Base-by-base conservation (phyloP, 2,329 filamentous ascomycete genomes). In the Chrysosporium keratinophilum region DNA sequence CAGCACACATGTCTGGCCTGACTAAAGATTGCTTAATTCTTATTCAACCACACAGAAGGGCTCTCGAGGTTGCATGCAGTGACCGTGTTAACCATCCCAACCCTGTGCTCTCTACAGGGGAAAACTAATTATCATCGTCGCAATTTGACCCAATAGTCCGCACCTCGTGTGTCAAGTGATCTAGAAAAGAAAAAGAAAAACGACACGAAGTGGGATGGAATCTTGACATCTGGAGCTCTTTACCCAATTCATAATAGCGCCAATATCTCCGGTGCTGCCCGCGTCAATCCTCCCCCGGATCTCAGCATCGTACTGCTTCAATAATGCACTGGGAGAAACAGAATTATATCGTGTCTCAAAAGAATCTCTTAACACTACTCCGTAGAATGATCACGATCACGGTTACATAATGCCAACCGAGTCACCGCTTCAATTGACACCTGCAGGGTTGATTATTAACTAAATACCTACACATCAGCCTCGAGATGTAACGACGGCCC, bases 121-220 rank as follows among this genome's bases (percentile, higher is more conserved):
- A n/a, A n/a, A n/a, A n/a, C n/a, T n/a, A n/a, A 19, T 17, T 28
- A n/a, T 17, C 11, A 10, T 12, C 19, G 19, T 19, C 5, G 15
- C 10, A 19, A 31, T 17, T 44, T 43, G 17, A 28, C 39, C 40
- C 48, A 42, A 35, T 35, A 37, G 17, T 37, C 37, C 33, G 17
- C 31, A 9, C 48, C 49, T 31, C 40, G 48, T 44, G 31, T 51
- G 39, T 37, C 49, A 51, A 51, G 49, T 44, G 49, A 51, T 51
- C 23, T 51, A 31, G 49, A 37, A 44, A 37, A 50, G n/a, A 42
- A 50, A 19, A 33, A 42, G 19, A 33, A 37, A 23, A 17, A 19
- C 39, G 40, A 51, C 40, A 50, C 37, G 48, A 43, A 37, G 44
- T 48, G 45, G 39, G 40, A 50, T 42, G 49, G 39, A 35, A 50